Percentiles rank a stretch among this genome's conserved stretches.
These are phyloP conservation scores for Trametes elegans DNA, from an alignment of 768 basidiomycete species.

Conservation along the genomic window DNA sequence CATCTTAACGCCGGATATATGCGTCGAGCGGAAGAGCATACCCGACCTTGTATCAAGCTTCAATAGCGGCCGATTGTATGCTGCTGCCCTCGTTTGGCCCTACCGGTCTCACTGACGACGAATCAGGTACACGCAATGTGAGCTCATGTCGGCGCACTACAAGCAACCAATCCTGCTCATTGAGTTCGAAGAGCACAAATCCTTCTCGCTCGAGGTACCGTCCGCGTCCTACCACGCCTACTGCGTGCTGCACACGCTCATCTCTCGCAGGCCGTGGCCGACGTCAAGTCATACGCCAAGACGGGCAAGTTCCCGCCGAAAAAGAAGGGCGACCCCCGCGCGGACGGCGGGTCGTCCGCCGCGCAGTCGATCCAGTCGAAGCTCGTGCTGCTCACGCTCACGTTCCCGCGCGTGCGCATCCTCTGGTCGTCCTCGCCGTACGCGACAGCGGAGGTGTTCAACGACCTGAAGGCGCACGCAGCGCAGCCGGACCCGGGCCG, in stretches of 20 bases:
- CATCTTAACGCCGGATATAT: constrained; percentile 91
- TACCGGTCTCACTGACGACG: neutral
- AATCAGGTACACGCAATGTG: constrained; percentile 93
- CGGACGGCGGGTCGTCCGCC: constrained; percentile 34
- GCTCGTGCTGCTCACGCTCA: constrained; percentile 82
- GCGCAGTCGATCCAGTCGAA: constrained; percentile 80
- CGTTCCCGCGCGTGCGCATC: constrained; percentile 89
- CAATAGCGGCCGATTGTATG: constrained; percentile 90
- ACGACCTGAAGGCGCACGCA: constrained; percentile 79
- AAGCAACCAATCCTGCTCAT: constrained; percentile 91
- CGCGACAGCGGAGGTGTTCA: constrained; percentile 88
- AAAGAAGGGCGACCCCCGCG: constrained; percentile 38
- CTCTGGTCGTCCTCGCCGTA: constrained; percentile 98
- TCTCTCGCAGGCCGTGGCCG: constrained; percentile 52
- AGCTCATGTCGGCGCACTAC: constrained; percentile 95
- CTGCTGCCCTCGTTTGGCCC: constrained; percentile 16
- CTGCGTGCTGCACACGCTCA: neutral
- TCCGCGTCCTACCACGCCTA: neutral
- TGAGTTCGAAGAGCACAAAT: constrained; percentile 97
- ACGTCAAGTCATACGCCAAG: constrained; percentile 68
- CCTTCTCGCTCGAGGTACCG: constrained; percentile 81
- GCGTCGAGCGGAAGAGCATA: constrained; percentile 93
- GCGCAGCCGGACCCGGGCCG: constrained; percentile 76
- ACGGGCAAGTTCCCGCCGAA: constrained; percentile 55
- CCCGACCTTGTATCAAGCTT: constrained; percentile 92